Evolutionary conservation across 164 flowering plant genomes (phyloP), one percentile per base, ranked within the genome.

Genomic region (Annona squamosa): DNA sequence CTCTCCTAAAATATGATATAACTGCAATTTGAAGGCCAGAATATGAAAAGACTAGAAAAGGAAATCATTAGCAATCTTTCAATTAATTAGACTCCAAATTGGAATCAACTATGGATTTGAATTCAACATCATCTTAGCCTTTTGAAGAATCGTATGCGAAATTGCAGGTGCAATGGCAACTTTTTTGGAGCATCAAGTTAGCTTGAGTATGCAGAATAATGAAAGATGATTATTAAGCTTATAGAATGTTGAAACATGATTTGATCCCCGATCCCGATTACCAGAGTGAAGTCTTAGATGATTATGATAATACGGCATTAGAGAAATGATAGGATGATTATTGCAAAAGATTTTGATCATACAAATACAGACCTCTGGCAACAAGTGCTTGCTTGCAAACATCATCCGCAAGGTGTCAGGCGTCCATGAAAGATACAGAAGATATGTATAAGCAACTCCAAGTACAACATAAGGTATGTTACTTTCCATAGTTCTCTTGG

Each of bases 371-470:
- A 95, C 99, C 98, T 93, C 98, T 2, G 99, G 98, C 72, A 95
- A 78, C 90, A 81, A 86, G 83, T 95, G 90, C 84, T 91, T 82
- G 78, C 89, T 88, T 19, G 97, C 91, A 77, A 95, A 95, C 86
- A 95, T 89, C 68, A 84, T 63, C 68, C 78, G 83, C 19, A 88
- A 37, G 18, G 99, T 91, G 46, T 91, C 97, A 6, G 99, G 97
- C 4, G 97, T 88, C 99, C 98, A 95, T 4, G 98, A 91, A 47
- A 91, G 92, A 83, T 85, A 88, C 0, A 95, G 74, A 44, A 95
- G 87, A 83, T 86, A 95, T 46, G 90, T 91, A 79, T 95, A 95
- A 9, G 89, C 73, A 76, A 87, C 72, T 47, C 98, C 96, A 46
- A 95, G 92, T 65, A 82, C 81, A 47, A 89, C 76, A 71, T 88